Base-by-base conservation (phyloP, 202 grass and related monocot species). In the Miscanthus sacchariflorus region DNA sequence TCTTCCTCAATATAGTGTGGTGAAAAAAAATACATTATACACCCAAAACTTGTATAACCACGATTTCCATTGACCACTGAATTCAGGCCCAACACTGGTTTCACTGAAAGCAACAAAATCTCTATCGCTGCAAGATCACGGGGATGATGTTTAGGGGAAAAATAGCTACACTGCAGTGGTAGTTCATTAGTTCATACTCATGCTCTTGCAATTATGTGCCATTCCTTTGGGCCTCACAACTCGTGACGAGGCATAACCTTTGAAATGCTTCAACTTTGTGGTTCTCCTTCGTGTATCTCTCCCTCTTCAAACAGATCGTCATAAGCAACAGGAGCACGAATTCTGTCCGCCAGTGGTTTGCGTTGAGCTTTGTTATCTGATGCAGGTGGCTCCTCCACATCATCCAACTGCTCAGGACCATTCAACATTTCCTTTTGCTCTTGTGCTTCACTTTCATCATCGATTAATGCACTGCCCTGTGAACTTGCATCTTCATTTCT, bases 251-350 rank as follows among this genome's bases (percentile, higher is more conserved):
- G 77, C 40, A 79, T 82, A 73, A 58, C 6, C 25, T 85, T 72
- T 25, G 4, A 69, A 81, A 77, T 84, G 48, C 70, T 77, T 87
- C 61, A 84, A 73, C 64, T 77, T 45, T 76, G 64, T 35, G 76
- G 80, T 84, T 77, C 74, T 69, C 28, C 83, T 89, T 96, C 87
- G 1, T 90, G 90, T 88, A 99, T 90, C 91, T 96, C 97, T 54
- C 97, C 97, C 45, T 95, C 97, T 88, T 99, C 97, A 45, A 95
- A 93, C 70, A 96, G 88, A 85, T 99, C 93, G 80, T 93, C 94
- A 83, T 96, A 99, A 78, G 91, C 49, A 80, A 96, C 93, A 58
- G 91, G 94, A 70, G 95, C 27, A 10, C 97, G 88, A 63, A 99
- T 93, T 76, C 97, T 99, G 70, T 93, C 93, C 5, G 73, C 71